Evolutionary conservation across 495 filamentous ascomycete genomes (phyloP).

Genomic region (Apodospora peruviana): DNA sequence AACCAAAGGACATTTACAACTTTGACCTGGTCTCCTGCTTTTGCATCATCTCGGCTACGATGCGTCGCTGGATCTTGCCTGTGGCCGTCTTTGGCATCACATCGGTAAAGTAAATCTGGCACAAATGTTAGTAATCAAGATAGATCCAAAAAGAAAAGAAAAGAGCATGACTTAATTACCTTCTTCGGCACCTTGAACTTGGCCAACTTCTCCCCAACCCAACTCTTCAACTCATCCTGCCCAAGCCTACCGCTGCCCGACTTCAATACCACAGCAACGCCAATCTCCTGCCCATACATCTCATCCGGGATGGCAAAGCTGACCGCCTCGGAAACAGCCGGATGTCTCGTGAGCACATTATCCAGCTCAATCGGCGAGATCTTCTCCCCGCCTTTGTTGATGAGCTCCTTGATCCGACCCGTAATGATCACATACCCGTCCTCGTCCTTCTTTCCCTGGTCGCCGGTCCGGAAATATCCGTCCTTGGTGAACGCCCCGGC

Average conservation of each 20-base stretch:
- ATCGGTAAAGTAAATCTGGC: constrained; percentile 68
- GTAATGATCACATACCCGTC: constrained; percentile 74
- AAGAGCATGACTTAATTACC: constrained; percentile 41
- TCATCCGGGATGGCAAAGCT: constrained; percentile 74
- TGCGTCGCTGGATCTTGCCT: constrained; percentile 76
- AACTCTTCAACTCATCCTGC: constrained; percentile 56
- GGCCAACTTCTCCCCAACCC: constrained; percentile 60
- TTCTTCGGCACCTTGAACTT: constrained; percentile 85
- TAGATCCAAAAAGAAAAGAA: too few relatives aligned
- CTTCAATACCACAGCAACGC: constrained; percentile 71
- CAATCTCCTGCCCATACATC: constrained; percentile 77
- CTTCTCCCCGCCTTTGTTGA: constrained; percentile 81
- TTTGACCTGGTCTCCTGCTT: constrained; percentile 45
- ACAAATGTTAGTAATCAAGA: neutral
- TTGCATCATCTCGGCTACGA: constrained; percentile 74
- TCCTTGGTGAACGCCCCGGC: constrained; percentile 51
- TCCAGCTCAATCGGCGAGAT: constrained; percentile 82
- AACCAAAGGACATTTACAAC: constrained; percentile 30
- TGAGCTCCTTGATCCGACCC: constrained; percentile 77
- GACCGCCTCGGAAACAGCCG: constrained; percentile 68
- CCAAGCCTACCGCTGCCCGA: constrained; percentile 43
- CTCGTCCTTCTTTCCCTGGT: constrained; percentile 70
- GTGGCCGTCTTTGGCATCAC: constrained; percentile 88
- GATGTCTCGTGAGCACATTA: constrained; percentile 65
- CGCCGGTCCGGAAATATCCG: constrained; percentile 79